phyloP scores from a whole-genome alignment of 129 eudicot genomes.

The Helianthus tuberosus region DNA sequence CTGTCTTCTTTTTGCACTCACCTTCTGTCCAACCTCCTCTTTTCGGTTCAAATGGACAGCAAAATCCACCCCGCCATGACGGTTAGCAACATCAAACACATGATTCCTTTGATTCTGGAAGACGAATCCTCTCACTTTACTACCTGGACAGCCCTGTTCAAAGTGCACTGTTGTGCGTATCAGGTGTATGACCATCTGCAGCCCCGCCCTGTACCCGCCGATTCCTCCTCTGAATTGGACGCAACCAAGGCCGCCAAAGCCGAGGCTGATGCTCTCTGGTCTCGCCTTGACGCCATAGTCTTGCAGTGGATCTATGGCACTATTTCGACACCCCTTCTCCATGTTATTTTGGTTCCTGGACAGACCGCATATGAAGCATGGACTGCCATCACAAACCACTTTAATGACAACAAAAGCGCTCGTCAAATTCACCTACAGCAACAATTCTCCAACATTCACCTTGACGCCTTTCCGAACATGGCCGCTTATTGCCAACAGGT shows the following conservation, averaged over 20 bases:
- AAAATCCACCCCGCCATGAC: slow-evolving; percentile 3
- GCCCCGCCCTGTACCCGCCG: background rate
- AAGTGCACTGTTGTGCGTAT: slow-evolving; percentile 2
- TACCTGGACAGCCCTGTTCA: background rate
- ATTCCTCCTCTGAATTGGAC: background rate
- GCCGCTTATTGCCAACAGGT: too few relatives aligned
- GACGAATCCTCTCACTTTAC: background rate
- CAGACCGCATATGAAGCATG: background rate
- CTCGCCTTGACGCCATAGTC: background rate
- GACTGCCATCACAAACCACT: too few relatives aligned
- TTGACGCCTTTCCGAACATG: too few relatives aligned
- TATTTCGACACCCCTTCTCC: background rate
- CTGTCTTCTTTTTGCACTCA: too few relatives aligned
- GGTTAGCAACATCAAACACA: background rate
- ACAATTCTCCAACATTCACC: too few relatives aligned
- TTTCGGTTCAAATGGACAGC: too few relatives aligned
- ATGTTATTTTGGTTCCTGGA: background rate
- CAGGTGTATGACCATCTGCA: background rate
- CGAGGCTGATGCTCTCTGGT: background rate
- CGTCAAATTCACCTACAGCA: too few relatives aligned
- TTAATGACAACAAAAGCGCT: too few relatives aligned
- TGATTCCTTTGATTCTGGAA: background rate
- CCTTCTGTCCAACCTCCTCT: too few relatives aligned
- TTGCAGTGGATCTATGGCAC: background rate
- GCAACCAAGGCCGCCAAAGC: too few relatives aligned